Evolutionary conservation across 371 early-diverging fungal genomes (phyloP).

Genomic region (Syncephalastrum monosporum): DNA sequence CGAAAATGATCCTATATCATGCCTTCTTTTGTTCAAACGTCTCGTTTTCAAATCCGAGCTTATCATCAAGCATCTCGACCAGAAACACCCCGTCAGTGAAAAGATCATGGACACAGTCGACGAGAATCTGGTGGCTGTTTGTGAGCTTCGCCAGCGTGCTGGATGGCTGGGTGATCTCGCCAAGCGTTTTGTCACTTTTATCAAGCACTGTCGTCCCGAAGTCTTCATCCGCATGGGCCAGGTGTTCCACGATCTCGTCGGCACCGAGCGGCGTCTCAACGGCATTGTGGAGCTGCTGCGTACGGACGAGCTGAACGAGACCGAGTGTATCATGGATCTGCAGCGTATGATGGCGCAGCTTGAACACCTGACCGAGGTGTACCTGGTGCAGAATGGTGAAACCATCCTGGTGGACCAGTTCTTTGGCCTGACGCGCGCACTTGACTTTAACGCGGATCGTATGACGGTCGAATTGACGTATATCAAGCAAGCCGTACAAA

Average conservation of each 20-base stretch:
- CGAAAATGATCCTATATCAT: constrained; percentile 80
- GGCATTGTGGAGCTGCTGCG: constrained; percentile 70
- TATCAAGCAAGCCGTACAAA: constrained; percentile 38
- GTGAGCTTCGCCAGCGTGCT: constrained; percentile 68
- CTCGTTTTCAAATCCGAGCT: constrained; percentile 79
- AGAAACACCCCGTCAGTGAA: constrained; percentile 59
- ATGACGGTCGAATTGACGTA: constrained; percentile 62
- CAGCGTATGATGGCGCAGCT: constrained; percentile 67
- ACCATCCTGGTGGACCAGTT: constrained; percentile 48
- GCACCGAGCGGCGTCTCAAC: constrained; percentile 66
- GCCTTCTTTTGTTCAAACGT: constrained; percentile 75
- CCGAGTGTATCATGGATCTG: constrained; percentile 59
- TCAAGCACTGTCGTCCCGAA: constrained; percentile 67
- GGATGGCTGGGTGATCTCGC: constrained; percentile 67
- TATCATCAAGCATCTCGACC: constrained; percentile 76
- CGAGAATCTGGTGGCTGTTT: constrained; percentile 50
- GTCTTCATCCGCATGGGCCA: constrained; percentile 70
- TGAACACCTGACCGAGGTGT: constrained; percentile 64
- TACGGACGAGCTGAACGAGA: constrained; percentile 69
- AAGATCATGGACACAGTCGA: constrained; percentile 55
- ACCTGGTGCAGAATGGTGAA: constrained; percentile 43
- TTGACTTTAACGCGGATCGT: constrained; percentile 69
- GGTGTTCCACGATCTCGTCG: constrained; percentile 68
- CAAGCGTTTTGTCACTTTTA: constrained; percentile 64
- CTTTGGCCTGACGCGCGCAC: constrained; percentile 50